Evolutionary conservation across 2,329 filamentous ascomycete species (phyloP).

Genomic region (Septoria petroselini): DNA sequence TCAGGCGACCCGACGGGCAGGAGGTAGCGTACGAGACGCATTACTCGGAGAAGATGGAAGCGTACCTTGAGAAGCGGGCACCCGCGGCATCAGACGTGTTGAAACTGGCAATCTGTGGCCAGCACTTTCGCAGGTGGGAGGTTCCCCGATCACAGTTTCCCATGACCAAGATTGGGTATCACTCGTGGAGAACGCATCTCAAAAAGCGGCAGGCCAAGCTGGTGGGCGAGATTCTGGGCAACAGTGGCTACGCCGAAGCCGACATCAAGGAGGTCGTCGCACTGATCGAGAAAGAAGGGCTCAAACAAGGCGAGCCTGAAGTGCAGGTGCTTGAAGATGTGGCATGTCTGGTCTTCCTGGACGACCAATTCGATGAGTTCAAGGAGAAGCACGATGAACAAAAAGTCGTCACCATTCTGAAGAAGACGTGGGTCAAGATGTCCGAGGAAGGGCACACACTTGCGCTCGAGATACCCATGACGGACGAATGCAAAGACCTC

Average conservation of each 20-base stretch:
- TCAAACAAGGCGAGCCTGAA: slow-evolving; percentile 61
- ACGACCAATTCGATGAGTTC: slow-evolving; percentile 81
- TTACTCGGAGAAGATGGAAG: slow-evolving; percentile 76
- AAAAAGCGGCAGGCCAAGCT: slow-evolving; percentile 69
- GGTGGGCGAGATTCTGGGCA: slow-evolving; percentile 52
- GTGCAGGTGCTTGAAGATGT: slow-evolving; percentile 79
- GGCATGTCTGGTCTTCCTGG: slow-evolving; percentile 81
- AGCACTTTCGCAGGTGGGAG: slow-evolving; percentile 85
- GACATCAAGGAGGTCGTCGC: slow-evolving; percentile 62
- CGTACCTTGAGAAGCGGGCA: slow-evolving; percentile 62
- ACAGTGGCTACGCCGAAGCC: slow-evolving; percentile 50
- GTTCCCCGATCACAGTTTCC: slow-evolving; percentile 71
- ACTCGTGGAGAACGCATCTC: slow-evolving; percentile 72
- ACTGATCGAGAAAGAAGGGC: slow-evolving; percentile 75
- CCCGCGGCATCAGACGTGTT: slow-evolving; percentile 65
- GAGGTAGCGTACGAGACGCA: slow-evolving; percentile 72
- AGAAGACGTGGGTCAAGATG: slow-evolving; percentile 78
- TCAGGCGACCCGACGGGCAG: slow-evolving; percentile 45
- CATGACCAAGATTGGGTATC: slow-evolving; percentile 71
- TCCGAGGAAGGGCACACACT: slow-evolving; percentile 59
- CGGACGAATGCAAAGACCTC: slow-evolving; percentile 59
- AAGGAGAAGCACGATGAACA: slow-evolving; percentile 70
- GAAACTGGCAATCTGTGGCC: slow-evolving; percentile 73
- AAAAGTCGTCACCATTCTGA: slow-evolving; percentile 69
- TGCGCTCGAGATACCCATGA: slow-evolving; percentile 64